Base-by-base conservation (phyloP, 495 filamentous ascomycete species). In the Aspergillus panamensis region DNA sequence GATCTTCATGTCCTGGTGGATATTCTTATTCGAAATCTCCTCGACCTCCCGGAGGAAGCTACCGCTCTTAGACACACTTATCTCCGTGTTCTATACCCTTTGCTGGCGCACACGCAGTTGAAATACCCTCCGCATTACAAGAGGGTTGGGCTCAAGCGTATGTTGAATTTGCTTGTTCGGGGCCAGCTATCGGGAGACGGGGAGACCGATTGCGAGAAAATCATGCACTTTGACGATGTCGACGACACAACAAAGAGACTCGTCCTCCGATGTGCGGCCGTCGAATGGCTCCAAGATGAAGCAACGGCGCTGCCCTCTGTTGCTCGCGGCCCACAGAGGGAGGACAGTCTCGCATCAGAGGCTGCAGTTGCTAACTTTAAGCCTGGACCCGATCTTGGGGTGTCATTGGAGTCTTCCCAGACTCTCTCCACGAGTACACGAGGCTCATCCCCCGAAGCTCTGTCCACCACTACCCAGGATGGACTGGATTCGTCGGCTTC, bases 1-100 rank as follows among this genome's bases (percentile, higher is more conserved):
- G 94, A 98, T 66, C 80, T 98, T 8, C 89, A 90, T 42, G 94
- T 98, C 12, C 82, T 98, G 13, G 82, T 97, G 40, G 94, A 98
- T 65, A 93, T 98, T 65, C 89, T 97, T 52, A 90, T 98, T 55
- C 91, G 94, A 35, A 98, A 98, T 62, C 79, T 98, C 12, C 83
- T 97, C 37, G 94, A 98, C 68, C 80, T 98, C 6, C 92, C 93
- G 0, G 85, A 88, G 56, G 90, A 92, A 61, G 80, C 90, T 52
- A 79, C 82, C 51, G 82, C 90, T 8, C 76, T 98, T 45, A 84
- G 94, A 30, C 95, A 98, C 67, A 97, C 93, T n/a, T 98, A 98
- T 65, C 80, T 98, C n/a, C 87, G 94, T 19, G 95, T 98, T 16
- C 77, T 98, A 7, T 92, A 93, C 59, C 95, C 95, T 3, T 75